Conservation (phyloP, 2,329 filamentous ascomycete genomes). For the Arachnomyces sp. region DNA sequence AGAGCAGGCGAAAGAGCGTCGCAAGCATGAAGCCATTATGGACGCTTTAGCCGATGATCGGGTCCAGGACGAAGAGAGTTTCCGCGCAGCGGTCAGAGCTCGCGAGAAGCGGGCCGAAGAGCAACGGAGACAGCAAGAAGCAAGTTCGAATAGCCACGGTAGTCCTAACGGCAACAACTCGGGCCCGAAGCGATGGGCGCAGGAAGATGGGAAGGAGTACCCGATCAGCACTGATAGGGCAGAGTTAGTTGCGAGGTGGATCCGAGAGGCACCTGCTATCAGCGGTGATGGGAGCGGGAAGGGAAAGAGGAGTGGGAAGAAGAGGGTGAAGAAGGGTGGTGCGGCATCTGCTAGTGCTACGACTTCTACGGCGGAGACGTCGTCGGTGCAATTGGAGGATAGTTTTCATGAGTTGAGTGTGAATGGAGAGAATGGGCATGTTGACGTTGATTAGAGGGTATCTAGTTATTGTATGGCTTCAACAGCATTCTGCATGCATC, state of each 20-base stretch:
- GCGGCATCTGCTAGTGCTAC: background rate
- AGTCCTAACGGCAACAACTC: constrained; percentile 1
- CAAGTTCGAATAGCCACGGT: constrained; percentile 1
- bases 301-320: constrained; percentile 8
- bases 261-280: constrained; percentile 49
- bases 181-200: constrained; percentile 50
- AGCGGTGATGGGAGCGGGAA: constrained; percentile 10
- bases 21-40: constrained; percentile 58
- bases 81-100: constrained; percentile 56
- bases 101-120: constrained; percentile 46
- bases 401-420: constrained; percentile 6
- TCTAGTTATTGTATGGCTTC: background rate
- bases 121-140: constrained; percentile 15
- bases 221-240: constrained; percentile 64
- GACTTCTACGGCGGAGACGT: no score
- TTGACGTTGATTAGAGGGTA: background rate
- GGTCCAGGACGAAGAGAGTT: constrained; percentile 59
- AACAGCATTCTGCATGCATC: no score
- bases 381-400: constrained; percentile 2
- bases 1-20: constrained; percentile 50
- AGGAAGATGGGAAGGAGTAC: constrained; percentile 61
- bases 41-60: constrained; percentile 62
- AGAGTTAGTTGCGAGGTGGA: constrained; percentile 61
- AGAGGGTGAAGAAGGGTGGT: constrained; percentile 2
- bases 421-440: constrained; percentile 1